A percentile compares a stretch with the other conserved stretches of the same genome.
Conservation (phyloP, 129 eudicot genomes). For the Dittrichia graveolens region DNA sequence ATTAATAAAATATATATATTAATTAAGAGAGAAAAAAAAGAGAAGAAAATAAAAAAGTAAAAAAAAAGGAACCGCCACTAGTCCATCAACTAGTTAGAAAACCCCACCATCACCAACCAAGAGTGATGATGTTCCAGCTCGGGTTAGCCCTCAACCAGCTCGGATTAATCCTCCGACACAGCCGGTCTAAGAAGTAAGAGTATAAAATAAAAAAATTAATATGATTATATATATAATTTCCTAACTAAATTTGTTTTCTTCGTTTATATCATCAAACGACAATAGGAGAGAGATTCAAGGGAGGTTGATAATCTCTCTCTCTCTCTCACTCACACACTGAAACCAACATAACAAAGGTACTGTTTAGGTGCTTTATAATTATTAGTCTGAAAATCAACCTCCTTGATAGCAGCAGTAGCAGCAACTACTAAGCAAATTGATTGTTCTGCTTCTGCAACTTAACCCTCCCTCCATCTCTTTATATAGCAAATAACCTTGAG, state of each 20-base stretch:
- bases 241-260: background rate
- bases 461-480: constrained; percentile 19
- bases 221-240: too few species aligned
- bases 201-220: too few species aligned
- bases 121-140: too few species aligned
- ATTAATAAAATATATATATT: too few species aligned
- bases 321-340: constrained; percentile 31
- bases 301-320: constrained; percentile 26
- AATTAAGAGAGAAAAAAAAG: too few species aligned
- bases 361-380: constrained; percentile 41
- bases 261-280: constrained; percentile 23
- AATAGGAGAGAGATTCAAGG: constrained; percentile 28
- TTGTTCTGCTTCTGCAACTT: constrained; percentile 34
- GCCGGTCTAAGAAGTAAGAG: too few species aligned
- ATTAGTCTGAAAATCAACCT: constrained; percentile 41
- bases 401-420: constrained; percentile 31
- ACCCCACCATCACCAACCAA: too few species aligned
- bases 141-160: too few species aligned
- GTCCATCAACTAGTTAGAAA: too few species aligned
- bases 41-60: too few species aligned
- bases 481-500: constrained; percentile 29
- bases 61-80: too few species aligned
- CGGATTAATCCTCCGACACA: too few species aligned
- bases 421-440: constrained; percentile 34
- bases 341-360: constrained; percentile 38